Evolutionary conservation across 305 asterid species (phyloP), one percentile per base, ranked within the genome.

Genomic region (Fraxinus floribunda): DNA sequence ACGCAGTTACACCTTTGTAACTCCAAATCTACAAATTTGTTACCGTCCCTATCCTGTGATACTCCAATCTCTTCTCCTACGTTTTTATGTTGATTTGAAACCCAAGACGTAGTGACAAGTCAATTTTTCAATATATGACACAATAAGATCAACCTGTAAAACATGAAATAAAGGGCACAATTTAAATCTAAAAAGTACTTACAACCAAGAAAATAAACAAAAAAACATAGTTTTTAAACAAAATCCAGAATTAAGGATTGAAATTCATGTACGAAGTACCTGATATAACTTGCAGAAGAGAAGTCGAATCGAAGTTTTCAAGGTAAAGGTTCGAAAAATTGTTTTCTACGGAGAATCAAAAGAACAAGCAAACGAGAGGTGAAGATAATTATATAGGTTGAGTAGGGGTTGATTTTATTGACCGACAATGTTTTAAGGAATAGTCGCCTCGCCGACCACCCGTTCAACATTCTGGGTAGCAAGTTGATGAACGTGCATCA

Each of bases 381-480:
- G 82, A 52, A 78, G 86, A 84, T 81, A 49, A 55, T 81, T 88
- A 86, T 84, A 89, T 52, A 87, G 24, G 86, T 11, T 79, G 81
- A 71, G 82, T 34, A 70, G 32, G 86, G 77, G 80, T 77, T 74
- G 60, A 36, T 39, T 71, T 46, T 13, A 71, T 82, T 80, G 89
- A 86, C 88, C 84, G 79, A 84, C 88, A 85, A 52, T 38, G 7
- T 78, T 68, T 76, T 38, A 24, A 66, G 49, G 62, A 76, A 34
- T 22, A 11, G 71, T 75, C 16, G 35, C 62, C 68, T 34, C 84
- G 86, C 90, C 87, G 90, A 81, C 92, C 88, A 87, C 87, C 81
- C 87, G 85, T n/a, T 82, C 84, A 84, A 76, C 76, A 60, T 82
- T 79, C 87, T 79, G 15, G 73, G 29, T 68, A 41, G 71, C 79